Percentiles rank a stretch among this genome's conserved stretches.
phyloP scores from a whole-genome alignment of 2,329 filamentous ascomycete species.

The Fusarium newnesense region DNA sequence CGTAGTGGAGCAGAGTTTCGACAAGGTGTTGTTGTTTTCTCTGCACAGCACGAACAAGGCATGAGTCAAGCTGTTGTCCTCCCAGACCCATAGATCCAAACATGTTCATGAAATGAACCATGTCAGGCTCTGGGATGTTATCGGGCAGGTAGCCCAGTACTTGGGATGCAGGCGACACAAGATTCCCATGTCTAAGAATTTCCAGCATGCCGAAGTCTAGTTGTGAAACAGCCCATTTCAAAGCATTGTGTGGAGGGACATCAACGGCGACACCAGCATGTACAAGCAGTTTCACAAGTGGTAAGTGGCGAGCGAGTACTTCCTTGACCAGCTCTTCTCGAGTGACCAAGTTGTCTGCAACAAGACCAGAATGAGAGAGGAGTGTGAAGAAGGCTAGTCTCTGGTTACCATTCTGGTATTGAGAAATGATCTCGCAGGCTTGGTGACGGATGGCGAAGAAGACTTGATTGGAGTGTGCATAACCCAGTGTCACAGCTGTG shows the following conservation, averaged over 20 bases:
- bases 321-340: constrained; percentile 11
- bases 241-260: neutral
- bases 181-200: neutral
- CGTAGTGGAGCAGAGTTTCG: neutral
- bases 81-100: constrained; percentile 1
- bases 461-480: neutral
- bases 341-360: neutral
- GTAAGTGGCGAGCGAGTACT: neutral
- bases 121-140: neutral
- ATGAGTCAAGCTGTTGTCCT: neutral
- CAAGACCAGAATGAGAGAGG: neutral
- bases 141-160: neutral
- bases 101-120: neutral
- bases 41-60: neutral
- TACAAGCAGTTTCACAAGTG: constrained; percentile 1
- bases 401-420: neutral
- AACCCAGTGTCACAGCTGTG: constrained; percentile 3
- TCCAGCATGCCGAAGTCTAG: constrained; percentile 13
- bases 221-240: neutral
- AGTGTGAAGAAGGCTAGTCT: neutral
- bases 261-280: constrained; percentile 1
- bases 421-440: neutral
- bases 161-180: neutral
- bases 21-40: neutral
- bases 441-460: neutral